Evolutionary conservation across 2,329 filamentous ascomycete genomes (phyloP).

Genomic region (Beauveria australis): DNA sequence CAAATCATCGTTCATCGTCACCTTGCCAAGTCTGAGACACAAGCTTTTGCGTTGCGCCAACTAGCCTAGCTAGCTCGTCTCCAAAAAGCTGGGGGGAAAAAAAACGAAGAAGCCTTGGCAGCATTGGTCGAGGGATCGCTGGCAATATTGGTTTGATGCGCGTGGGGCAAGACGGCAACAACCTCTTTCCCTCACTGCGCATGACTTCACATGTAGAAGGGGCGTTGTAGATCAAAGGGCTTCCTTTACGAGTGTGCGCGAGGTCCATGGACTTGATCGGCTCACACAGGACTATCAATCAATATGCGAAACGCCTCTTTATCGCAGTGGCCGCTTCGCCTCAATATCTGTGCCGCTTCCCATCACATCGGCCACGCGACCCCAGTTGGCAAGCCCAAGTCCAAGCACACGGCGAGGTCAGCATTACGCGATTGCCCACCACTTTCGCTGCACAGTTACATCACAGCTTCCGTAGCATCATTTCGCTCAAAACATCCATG

Average conservation of each 20-base stretch:
- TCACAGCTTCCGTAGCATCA: background rate
- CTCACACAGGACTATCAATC: background rate
- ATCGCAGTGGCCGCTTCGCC: background rate
- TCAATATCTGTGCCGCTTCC: background rate
- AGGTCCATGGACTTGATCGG: background rate
- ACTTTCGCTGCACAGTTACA: constrained; percentile 2
- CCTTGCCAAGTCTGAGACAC: background rate
- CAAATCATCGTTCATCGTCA: background rate
- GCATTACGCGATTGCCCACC: background rate
- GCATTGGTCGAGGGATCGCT: no score
- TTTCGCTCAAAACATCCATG: background rate
- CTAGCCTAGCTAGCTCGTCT: no score
- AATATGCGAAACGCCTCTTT: background rate
- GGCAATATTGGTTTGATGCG: no score
- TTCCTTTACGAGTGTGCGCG: background rate
- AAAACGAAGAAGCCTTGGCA: no score
- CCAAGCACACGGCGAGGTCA: background rate
- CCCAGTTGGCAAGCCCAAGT: background rate
- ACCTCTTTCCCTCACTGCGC: no score
- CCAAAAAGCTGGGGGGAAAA: no score
- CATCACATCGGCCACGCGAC: background rate
- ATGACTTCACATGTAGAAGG: background rate
- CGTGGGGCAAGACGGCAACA: no score
- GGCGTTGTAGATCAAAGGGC: background rate
- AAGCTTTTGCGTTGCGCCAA: background rate